Conservation (phyloP, 2,329 filamentous ascomycete species). For the Xylaria sp. region DNA sequence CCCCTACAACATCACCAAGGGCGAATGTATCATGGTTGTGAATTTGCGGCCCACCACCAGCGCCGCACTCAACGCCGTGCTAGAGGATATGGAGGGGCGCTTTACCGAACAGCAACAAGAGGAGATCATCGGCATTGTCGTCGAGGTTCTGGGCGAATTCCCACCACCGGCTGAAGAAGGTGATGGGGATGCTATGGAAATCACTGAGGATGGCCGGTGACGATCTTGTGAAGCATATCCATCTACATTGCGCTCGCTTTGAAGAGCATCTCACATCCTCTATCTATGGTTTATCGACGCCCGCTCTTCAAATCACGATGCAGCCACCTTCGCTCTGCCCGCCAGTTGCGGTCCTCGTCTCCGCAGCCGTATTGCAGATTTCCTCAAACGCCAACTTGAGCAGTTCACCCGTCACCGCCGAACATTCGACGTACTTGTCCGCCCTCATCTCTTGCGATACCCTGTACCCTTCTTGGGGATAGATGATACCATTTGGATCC, state of each 20-base stretch:
- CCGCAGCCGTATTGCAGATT: slow-evolving; percentile 61
- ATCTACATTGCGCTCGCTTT: background rate
- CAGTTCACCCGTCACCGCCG: slow-evolving; percentile 64
- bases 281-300: background rate
- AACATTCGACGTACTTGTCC: slow-evolving; percentile 69
- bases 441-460: slow-evolving; percentile 63
- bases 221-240: background rate
- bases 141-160: slow-evolving; percentile 63
- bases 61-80: slow-evolving; percentile 64
- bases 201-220: slow-evolving; percentile 29
- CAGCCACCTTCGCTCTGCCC: slow-evolving; percentile 64
- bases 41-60: slow-evolving; percentile 66
- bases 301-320: slow-evolving; percentile 29
- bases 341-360: slow-evolving; percentile 51
- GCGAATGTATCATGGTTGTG: slow-evolving; percentile 70
- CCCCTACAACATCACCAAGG: slow-evolving; percentile 67
- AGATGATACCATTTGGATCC: slow-evolving; percentile 65
- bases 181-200: slow-evolving; percentile 48
- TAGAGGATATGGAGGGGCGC: slow-evolving; percentile 68
- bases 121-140: slow-evolving; percentile 61
- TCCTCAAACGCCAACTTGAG: slow-evolving; percentile 64
- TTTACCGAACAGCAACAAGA: slow-evolving; percentile 64
- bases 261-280: background rate
- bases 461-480: slow-evolving; percentile 65
- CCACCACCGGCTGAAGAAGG: slow-evolving; percentile 42